Evolutionary conservation across 176 grass and related monocot genomes (phyloP).

Genomic region (Lolium rigidum): DNA sequence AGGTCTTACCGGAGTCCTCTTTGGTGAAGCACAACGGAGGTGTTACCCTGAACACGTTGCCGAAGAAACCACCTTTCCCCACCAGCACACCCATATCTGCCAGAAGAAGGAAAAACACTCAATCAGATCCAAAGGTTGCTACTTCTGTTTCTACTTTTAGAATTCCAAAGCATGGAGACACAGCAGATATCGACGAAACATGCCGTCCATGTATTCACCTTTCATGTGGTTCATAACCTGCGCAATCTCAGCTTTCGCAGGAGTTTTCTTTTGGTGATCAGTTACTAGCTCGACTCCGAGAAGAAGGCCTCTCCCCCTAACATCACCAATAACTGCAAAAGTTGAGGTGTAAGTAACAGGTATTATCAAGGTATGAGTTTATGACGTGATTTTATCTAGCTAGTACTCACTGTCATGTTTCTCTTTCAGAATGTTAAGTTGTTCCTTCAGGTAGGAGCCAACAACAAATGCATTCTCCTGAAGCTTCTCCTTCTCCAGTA

Average conservation of each 20-base stretch:
- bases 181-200: neutral
- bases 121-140: conserved; percentile 10
- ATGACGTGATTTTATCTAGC: neutral
- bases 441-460: conserved; percentile 86
- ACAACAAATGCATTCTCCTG: conserved; percentile 85
- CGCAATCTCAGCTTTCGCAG: conserved; percentile 78
- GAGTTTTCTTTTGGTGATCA: conserved; percentile 78
- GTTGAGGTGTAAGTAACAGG: neutral
- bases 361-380: neutral
- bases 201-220: conserved; percentile 49
- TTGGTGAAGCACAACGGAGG: conserved; percentile 88
- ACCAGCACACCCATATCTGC: conserved; percentile 93
- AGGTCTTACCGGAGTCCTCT: conserved; percentile 75
- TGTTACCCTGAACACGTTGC: conserved; percentile 96
- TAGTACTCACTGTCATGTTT: conserved; percentile 83
- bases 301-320: conserved; percentile 89
- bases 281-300: conserved; percentile 93
- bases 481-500: conserved; percentile 93
- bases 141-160: neutral
- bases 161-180: neutral
- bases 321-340: conserved; percentile 78
- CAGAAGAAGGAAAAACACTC: neutral
- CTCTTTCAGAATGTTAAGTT: conserved; percentile 63
- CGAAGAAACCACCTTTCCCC: conserved; percentile 89
- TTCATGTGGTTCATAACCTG: conserved; percentile 83